Conservation (phyloP, 108 stramenopile species). For the Cyclotella atomus region DNA sequence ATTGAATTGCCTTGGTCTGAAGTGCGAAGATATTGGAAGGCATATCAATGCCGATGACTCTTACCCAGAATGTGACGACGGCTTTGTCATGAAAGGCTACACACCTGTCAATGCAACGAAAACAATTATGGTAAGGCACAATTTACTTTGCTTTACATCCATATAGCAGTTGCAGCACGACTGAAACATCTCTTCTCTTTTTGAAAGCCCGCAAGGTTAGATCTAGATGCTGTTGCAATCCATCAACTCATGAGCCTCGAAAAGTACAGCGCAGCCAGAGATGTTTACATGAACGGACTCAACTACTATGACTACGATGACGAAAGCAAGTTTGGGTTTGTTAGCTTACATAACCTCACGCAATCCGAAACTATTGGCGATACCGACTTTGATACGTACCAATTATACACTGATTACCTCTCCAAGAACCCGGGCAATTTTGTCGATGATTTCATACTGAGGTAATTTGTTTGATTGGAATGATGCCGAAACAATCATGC, state of each 20-base stretch:
- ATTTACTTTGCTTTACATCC: neutral
- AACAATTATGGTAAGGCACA: constrained; percentile 37
- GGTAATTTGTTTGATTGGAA: neutral
- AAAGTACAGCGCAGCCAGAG: constrained; percentile 50
- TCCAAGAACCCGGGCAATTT: constrained; percentile 28
- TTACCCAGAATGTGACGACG: constrained; percentile 27
- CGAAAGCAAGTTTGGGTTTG: constrained; percentile 23
- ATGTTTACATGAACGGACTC: constrained; percentile 44
- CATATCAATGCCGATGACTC: constrained; percentile 19
- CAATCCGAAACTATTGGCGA: constrained; percentile 37
- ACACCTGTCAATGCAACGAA: constrained; percentile 50
- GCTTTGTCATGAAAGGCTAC: constrained; percentile 70
- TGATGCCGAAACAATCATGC: neutral
- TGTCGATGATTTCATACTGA: constrained; percentile 61
- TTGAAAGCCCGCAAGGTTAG: constrained; percentile 59
- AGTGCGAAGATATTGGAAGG: constrained; percentile 73
- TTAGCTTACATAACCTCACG: constrained; percentile 39
- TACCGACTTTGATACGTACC: constrained; percentile 20
- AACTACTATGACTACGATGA: constrained; percentile 52
- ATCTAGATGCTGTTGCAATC: constrained; percentile 73
- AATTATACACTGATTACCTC: constrained; percentile 24
- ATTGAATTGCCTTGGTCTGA: constrained; percentile 75
- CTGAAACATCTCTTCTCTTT: neutral
- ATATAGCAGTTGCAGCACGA: neutral
- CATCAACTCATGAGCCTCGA: constrained; percentile 70